These are phyloP conservation scores for Candida cerambycidarum DNA, from an alignment of 805 yeast genomes.

Conservation along the genomic window DNA sequence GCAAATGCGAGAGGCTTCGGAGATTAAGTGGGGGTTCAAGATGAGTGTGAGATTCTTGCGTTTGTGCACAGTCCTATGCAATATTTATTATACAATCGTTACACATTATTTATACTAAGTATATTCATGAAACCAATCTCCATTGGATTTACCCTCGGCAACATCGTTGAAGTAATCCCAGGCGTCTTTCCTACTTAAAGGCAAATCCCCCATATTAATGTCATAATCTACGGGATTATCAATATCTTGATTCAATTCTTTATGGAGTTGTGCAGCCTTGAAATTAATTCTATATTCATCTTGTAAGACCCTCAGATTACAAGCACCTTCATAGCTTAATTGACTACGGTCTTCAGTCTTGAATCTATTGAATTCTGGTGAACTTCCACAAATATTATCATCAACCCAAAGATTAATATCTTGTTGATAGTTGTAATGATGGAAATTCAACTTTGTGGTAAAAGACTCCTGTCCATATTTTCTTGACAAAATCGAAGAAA, in stretches of 20 bases:
- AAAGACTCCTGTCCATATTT: slow-evolving; percentile 33
- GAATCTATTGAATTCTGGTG: slow-evolving; percentile 27
- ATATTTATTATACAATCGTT: neutral
- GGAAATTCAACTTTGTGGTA: slow-evolving; percentile 27
- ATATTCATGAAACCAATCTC: slow-evolving; percentile 23
- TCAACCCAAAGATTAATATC: slow-evolving; percentile 50
- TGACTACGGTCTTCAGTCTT: slow-evolving; percentile 23
- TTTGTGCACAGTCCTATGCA: no score
- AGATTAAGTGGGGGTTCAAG: neutral
- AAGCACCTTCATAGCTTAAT: slow-evolving; percentile 40
- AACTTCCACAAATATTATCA: slow-evolving; percentile 34
- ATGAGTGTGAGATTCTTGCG: no score
- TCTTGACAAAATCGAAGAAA: slow-evolving; percentile 27
- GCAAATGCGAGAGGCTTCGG: no score
- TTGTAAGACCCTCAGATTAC: slow-evolving; percentile 31
- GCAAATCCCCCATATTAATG: slow-evolving; percentile 30
- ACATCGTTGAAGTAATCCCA: slow-evolving; percentile 31
- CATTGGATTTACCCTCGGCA: slow-evolving; percentile 13
- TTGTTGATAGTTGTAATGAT: slow-evolving; percentile 38
- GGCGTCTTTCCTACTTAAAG: slow-evolving; percentile 40
- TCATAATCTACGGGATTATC: slow-evolving; percentile 26
- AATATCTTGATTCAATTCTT: slow-evolving; percentile 20
- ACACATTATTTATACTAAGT: neutral
- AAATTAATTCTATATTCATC: slow-evolving; percentile 37
- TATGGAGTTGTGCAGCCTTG: slow-evolving; percentile 26